Percentiles rank a stretch among this genome's conserved stretches.
phyloP scores from a whole-genome alignment of 208 protist species.

The Leishmania tropica region DNA sequence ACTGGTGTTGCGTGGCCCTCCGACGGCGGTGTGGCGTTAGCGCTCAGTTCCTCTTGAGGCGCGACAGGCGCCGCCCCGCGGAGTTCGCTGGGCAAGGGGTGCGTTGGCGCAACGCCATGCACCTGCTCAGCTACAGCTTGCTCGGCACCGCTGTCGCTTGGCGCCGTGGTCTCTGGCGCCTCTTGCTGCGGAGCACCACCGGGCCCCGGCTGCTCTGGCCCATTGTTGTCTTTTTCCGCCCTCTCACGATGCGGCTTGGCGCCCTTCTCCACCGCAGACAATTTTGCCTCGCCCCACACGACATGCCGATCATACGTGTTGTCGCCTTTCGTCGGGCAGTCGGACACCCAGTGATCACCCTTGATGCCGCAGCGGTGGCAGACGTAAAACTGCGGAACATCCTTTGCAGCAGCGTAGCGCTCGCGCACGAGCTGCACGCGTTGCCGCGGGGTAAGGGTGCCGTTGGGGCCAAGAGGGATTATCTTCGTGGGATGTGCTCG shows the following conservation, averaged over 20 bases:
- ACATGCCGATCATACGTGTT: constrained; percentile 62
- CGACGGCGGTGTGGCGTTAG: not conserved
- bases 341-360: constrained; percentile 73
- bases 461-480: constrained; percentile 69
- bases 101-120: not conserved
- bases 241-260: not conserved
- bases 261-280: constrained; percentile 8
- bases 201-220: not conserved
- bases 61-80: not conserved
- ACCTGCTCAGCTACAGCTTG: not conserved
- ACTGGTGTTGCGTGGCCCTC: not conserved
- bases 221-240: not conserved
- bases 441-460: constrained; percentile 63
- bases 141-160: not conserved
- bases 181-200: not conserved
- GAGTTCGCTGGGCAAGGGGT: not conserved
- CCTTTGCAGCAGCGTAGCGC: constrained; percentile 53
- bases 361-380: constrained; percentile 83
- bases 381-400: constrained; percentile 81
- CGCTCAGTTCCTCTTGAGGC: not conserved
- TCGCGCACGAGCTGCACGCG: constrained; percentile 75
- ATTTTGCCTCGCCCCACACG: constrained; percentile 76
- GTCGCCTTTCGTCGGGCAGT: constrained; percentile 75
- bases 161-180: not conserved
- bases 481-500: constrained; percentile 35